A percentile compares a stretch with the other conserved stretches of the same genome.
Evolutionary conservation across 345 rosid genomes (phyloP).

Genomic region (Gossypium thurberi): DNA sequence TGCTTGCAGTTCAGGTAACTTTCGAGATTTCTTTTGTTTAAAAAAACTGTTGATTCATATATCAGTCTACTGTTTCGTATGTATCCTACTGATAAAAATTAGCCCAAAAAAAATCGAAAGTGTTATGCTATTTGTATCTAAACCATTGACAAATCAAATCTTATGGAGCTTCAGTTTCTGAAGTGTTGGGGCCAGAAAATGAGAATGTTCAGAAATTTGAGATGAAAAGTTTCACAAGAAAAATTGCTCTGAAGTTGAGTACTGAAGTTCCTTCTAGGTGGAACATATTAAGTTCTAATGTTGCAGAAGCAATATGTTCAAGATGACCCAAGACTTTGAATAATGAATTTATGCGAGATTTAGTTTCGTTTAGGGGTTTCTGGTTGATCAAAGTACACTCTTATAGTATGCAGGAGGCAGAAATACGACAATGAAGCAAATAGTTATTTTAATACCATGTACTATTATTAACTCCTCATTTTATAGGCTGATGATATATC

Average conservation of each 20-base stretch:
- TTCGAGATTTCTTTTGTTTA: not conserved
- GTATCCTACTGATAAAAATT: not conserved
- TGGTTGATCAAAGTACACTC: too few relatives aligned
- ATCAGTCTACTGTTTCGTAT: not conserved
- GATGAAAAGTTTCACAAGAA: not conserved
- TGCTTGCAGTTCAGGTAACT: conserved; percentile 74
- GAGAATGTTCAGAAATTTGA: not conserved
- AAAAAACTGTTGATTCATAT: not conserved
- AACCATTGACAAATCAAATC: not conserved
- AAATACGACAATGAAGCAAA: not conserved
- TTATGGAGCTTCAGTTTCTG: not conserved
- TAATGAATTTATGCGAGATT: not conserved
- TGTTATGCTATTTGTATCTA: not conserved
- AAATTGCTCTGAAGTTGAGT: not conserved
- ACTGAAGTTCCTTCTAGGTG: not conserved
- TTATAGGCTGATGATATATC: conserved; percentile 79
- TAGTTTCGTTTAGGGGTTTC: too few relatives aligned
- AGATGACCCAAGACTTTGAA: not conserved
- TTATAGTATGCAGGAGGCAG: not conserved
- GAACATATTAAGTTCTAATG: not conserved
- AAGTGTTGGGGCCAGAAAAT: not conserved
- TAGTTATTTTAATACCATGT: not conserved
- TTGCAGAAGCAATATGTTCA: not conserved
- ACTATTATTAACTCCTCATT: not conserved
- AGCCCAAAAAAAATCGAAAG: not conserved